Conservation (phyloP, 441 rosid species). For the Aquilaria agallochum region DNA sequence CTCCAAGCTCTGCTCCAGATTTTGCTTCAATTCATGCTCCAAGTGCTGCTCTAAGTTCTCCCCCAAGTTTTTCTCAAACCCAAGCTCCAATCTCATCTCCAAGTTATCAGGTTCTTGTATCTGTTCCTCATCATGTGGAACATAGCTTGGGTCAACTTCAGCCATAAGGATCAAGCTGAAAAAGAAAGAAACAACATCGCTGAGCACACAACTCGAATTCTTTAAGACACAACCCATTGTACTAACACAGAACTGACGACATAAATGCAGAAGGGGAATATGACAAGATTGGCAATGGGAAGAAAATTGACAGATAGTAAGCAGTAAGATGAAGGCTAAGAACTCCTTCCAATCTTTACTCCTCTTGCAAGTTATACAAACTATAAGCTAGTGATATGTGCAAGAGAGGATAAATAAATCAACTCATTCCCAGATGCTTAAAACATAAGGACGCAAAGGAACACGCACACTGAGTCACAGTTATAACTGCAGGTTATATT, state of each 20-base stretch:
- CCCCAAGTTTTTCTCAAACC: not conserved
- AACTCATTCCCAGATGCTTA: no score
- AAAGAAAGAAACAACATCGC: not conserved
- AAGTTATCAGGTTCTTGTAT: slow-evolving; percentile 8
- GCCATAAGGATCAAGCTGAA: slow-evolving; percentile 36
- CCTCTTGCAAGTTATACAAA: no score
- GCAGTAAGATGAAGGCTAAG: no score
- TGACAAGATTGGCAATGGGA: no score
- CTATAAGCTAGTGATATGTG: no score
- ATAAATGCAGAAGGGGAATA: no score
- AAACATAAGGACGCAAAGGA: no score
- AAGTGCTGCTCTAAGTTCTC: not conserved
- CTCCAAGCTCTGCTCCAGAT: slow-evolving; percentile 1
- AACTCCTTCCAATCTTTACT: no score
- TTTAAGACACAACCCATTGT: not conserved
- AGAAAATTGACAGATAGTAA: no score
- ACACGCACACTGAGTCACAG: no score
- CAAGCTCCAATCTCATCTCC: not conserved
- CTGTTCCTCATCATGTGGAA: slow-evolving; percentile 8
- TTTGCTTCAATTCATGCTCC: not conserved
- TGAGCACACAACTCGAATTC: not conserved
- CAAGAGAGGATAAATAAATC: no score
- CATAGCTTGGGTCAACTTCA: slow-evolving; percentile 14
- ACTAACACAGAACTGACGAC: not conserved
- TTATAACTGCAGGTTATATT: no score